Percentiles rank a stretch among this genome's conserved stretches.
phyloP scores from a whole-genome alignment of 805 yeast genomes.

The Kodamaea nitidulidarum region DNA sequence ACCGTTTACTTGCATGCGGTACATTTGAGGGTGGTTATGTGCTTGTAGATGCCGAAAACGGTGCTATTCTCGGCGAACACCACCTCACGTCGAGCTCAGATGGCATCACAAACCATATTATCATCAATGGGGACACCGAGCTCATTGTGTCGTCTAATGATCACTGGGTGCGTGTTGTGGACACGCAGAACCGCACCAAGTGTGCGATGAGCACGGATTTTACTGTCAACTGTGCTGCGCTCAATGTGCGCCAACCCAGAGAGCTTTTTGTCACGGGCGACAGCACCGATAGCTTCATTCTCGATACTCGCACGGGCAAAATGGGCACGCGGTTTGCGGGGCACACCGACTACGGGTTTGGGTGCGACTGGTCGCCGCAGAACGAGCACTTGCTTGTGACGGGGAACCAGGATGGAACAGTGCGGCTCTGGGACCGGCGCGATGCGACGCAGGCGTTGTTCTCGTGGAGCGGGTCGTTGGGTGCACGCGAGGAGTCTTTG shows the following conservation, averaged over 20 bases:
- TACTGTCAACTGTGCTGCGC: conserved; percentile 49
- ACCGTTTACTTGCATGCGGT: conserved; percentile 45
- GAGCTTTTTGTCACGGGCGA: conserved; percentile 52
- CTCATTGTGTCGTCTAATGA: conserved; percentile 52
- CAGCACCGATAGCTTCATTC: conserved; percentile 35
- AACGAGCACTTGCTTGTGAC: conserved; percentile 45
- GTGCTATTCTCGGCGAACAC: conserved; percentile 28
- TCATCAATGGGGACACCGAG: conserved; percentile 28
- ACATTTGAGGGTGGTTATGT: conserved; percentile 51
- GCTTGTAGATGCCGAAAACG: conserved; percentile 28
- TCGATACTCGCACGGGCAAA: conserved; percentile 37
- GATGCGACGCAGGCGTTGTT: conserved; percentile 20
- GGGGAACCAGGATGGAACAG: conserved; percentile 60
- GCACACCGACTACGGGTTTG: conserved; percentile 54
- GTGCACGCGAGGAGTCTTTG: conserved; percentile 18
- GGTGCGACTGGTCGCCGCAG: conserved; percentile 53
- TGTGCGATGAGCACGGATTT: conserved; percentile 23
- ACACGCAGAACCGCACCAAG: conserved; percentile 20
- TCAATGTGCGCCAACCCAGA: conserved; percentile 35
- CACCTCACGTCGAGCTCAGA: conserved; percentile 40
- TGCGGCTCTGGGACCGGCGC: conserved; percentile 51
- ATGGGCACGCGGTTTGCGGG: conserved; percentile 28
- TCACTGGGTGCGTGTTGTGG: conserved; percentile 37
- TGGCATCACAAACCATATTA: conserved; percentile 51
- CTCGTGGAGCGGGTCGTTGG: conserved; percentile 35